Base-by-base conservation (phyloP, 2,329 filamentous ascomycete genomes). In the Blastomyces parvus region DNA sequence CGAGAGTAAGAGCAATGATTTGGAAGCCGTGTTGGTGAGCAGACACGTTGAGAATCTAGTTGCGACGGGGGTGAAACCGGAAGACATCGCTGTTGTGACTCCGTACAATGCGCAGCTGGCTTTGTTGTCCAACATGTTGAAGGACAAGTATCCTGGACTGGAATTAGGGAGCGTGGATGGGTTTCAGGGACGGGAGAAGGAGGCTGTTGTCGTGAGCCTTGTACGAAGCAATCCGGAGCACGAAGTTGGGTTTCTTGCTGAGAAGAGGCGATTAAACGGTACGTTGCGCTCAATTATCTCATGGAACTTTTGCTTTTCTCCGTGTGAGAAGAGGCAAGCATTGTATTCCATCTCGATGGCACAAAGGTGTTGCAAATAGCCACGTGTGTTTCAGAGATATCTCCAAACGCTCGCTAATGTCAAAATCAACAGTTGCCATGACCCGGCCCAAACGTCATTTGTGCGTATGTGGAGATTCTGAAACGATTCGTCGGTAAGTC, bases 131-230 rank as follows among this genome's bases (percentile, higher is more conserved):
- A 79, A 82, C 46, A 82, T 88, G 67, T 82, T 99, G 59, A 94
- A 93, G 72, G 89, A 94, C 65, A 79, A 81, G 48, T 96, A 88
- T 70, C 88, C 89, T 0, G 91, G 88, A 14, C 86, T 99, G 60
- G 94, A 99, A 75, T 81, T 99, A n/a, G 94, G 94, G 42, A 96
- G 91, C 70, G 90, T 99, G 1, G 94, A 99, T 75, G 94, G 93
- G 1, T 99, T 99, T 74, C 94, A 99, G 75, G 94, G 94, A 42
- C 86, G 94, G 22, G 94, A 99, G 76, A 99, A 99, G 76, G 94
- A 99, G 75, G 94, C 90, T 2, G 88, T 99, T 19, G 84, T 99
- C 48, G 87, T 99, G 60, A 96, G 88, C 74, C 83, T 97, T n/a
- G 94, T 99, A 63, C 84, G 94, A 68, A 97, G 92, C 76, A 99